phyloP scores from a whole-genome alignment of 768 basidiomycete species.

The Lactarius evosmus region DNA sequence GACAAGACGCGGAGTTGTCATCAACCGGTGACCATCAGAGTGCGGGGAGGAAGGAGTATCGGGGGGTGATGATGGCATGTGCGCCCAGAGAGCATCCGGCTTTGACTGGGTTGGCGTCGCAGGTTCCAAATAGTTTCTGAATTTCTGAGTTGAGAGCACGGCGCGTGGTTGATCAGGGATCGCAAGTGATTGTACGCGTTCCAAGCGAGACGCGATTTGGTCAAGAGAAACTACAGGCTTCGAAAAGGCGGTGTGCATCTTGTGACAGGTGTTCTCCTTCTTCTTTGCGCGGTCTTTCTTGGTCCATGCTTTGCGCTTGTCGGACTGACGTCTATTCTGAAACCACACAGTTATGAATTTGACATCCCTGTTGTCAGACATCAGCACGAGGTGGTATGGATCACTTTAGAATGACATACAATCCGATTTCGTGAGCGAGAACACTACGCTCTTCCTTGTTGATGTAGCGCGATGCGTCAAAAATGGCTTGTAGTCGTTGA shows the following conservation, averaged over 20 bases:
- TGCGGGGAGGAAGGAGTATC: slow-evolving; percentile 51
- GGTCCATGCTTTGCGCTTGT: slow-evolving; percentile 28
- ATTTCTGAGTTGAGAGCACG: slow-evolving; percentile 25
- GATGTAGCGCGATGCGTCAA: slow-evolving; percentile 18
- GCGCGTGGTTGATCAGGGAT: neutral
- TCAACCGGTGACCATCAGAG: slow-evolving; percentile 42
- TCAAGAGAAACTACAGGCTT: slow-evolving; percentile 45
- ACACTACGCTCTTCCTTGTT: slow-evolving; percentile 15
- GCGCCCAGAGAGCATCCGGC: slow-evolving; percentile 32
- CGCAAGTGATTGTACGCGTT: slow-evolving; percentile 31
- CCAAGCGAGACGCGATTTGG: slow-evolving; percentile 53
- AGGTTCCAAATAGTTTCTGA: slow-evolving; percentile 10
- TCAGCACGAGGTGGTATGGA: neutral
- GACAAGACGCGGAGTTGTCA: slow-evolving; percentile 43
- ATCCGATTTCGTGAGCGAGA: slow-evolving; percentile 13
- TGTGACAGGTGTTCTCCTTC: slow-evolving; percentile 20
- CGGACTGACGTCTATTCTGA: slow-evolving; percentile 27
- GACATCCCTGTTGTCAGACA: slow-evolving; percentile 13
- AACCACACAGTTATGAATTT: slow-evolving; percentile 28
- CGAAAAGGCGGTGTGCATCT: slow-evolving; percentile 23
- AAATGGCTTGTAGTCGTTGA: slow-evolving; percentile 15
- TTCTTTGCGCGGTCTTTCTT: slow-evolving; percentile 24
- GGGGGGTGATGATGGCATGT: slow-evolving; percentile 63
- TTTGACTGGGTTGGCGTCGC: slow-evolving; percentile 8
- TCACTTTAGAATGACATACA: too few relatives aligned